Evolutionary conservation across 2,329 filamentous ascomycete species (phyloP).

Genomic region (Aspergillus tanneri): DNA sequence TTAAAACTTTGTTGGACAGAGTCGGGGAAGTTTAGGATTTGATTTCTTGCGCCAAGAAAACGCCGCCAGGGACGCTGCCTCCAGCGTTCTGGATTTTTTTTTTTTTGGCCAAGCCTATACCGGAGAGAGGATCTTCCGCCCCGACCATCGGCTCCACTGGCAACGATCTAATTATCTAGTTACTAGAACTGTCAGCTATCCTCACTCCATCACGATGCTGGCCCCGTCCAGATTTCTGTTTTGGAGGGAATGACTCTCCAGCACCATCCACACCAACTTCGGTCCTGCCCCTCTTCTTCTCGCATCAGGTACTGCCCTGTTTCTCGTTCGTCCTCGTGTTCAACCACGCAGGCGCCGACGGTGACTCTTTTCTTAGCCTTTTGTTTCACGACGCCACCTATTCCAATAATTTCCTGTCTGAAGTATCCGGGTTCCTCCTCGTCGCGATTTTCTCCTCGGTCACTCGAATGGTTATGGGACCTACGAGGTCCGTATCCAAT

Average conservation of each 20-base stretch:
- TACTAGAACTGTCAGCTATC: too few relatives aligned
- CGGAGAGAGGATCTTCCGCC: neutral
- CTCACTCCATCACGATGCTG: too few relatives aligned
- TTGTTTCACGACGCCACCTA: constrained; percentile 83
- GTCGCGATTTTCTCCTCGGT: constrained; percentile 26
- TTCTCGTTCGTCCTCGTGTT: constrained; percentile 76
- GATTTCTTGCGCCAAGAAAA: neutral
- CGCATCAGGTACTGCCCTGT: constrained; percentile 64
- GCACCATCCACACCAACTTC: constrained; percentile 95
- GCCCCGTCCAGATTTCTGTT: constrained; percentile 37
- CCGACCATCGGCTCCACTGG: neutral
- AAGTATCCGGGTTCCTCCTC: constrained; percentile 67
- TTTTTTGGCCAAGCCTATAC: neutral
- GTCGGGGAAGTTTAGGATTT: neutral
- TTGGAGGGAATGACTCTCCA: constrained; percentile 67
- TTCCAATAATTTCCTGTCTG: constrained; percentile 85
- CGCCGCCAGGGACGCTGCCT: neutral
- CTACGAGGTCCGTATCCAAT: constrained; percentile 13
- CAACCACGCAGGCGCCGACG: constrained; percentile 80
- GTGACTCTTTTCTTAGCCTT: constrained; percentile 80
- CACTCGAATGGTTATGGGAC: constrained; percentile 17
- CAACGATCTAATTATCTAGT: too few relatives aligned
- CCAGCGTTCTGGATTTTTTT: neutral
- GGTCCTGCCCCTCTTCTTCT: constrained; percentile 65
- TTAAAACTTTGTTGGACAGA: neutral